A percentile compares a stretch with the other conserved stretches of the same genome.
These are phyloP conservation scores for Yamadazyma friedrichii DNA, from an alignment of 1,139 yeast genomes.

Conservation along the genomic window DNA sequence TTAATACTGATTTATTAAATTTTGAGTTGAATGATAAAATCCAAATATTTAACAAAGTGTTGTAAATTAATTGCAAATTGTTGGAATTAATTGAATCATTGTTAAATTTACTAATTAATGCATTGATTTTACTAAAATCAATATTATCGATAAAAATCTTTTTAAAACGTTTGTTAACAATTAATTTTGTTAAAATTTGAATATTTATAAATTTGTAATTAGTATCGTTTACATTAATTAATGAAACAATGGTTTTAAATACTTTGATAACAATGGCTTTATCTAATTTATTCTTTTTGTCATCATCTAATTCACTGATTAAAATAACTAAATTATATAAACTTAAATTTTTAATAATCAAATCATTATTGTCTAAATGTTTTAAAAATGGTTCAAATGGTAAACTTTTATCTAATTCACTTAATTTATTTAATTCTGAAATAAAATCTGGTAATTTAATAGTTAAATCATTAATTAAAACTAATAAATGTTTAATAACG, in stretches of 20 bases:
- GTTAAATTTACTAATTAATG: conserved; percentile 39
- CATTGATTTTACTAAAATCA: conserved; percentile 53
- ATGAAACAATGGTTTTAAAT: conserved; percentile 42
- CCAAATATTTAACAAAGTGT: conserved; percentile 79
- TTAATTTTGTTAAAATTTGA: conserved; percentile 63
- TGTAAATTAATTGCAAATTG: conserved; percentile 82
- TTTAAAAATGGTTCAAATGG: conserved; percentile 58
- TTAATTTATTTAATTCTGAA: conserved; percentile 43
- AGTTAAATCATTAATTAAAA: conserved; percentile 63
- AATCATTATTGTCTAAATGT: conserved; percentile 48
- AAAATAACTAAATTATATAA: conserved; percentile 46
- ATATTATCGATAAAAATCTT: conserved; percentile 51
- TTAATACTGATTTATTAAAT: conserved; percentile 54
- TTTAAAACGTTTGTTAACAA: conserved; percentile 61
- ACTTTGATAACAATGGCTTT: conserved; percentile 39
- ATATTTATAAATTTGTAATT: conserved; percentile 64
- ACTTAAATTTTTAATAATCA: conserved; percentile 45
- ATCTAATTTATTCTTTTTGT: conserved; percentile 15
- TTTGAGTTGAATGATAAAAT: conserved; percentile 68
- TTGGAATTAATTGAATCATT: conserved; percentile 44
- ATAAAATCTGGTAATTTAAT: conserved; percentile 48
- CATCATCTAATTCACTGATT: conserved; percentile 24
- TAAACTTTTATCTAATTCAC: conserved; percentile 45
- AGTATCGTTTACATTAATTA: conserved; percentile 46
- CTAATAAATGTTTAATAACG: conserved; percentile 70